Conservation (phyloP, 176 grass and related monocot genomes). For the Tillandsia leiboldiana region DNA sequence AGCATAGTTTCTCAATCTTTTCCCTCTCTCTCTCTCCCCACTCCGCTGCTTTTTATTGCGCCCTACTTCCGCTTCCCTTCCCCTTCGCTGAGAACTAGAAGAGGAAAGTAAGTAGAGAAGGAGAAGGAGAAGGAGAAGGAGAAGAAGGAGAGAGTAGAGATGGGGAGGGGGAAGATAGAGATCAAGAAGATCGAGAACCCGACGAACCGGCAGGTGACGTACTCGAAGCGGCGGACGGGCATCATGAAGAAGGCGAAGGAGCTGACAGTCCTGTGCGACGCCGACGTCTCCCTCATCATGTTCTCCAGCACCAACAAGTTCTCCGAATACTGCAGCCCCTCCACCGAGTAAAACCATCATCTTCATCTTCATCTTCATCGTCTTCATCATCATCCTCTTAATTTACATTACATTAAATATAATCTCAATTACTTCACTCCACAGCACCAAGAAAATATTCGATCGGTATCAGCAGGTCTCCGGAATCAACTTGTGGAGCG, state of each 20-base stretch:
- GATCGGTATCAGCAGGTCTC: slow-evolving; percentile 80
- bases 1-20: too few relatives aligned
- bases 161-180: slow-evolving; percentile 99
- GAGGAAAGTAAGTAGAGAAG: neutral
- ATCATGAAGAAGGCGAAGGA: slow-evolving; percentile 98
- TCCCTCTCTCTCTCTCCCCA: too few relatives aligned
- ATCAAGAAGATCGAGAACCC: slow-evolving; percentile 99
- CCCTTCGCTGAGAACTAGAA: neutral
- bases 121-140: neutral
- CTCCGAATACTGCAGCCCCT: slow-evolving; percentile 87
- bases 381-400: neutral
- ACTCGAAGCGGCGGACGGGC: slow-evolving; percentile 84
- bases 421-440: neutral
- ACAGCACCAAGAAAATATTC: slow-evolving; percentile 71
- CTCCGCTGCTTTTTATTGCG: neutral
- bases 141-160: neutral
- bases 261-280: slow-evolving; percentile 95
- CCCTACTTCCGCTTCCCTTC: neutral
- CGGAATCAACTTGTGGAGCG: slow-evolving; percentile 61
- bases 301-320: slow-evolving; percentile 92
- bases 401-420: slow-evolving; percentile 11
- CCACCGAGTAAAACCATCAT: slow-evolving; percentile 38
- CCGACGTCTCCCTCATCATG: slow-evolving; percentile 91
- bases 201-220: slow-evolving; percentile 90
- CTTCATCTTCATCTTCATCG: neutral